These are phyloP conservation scores for Solanum chmielewskii DNA, from an alignment of 257 asterid genomes.

Conservation along the genomic window DNA sequence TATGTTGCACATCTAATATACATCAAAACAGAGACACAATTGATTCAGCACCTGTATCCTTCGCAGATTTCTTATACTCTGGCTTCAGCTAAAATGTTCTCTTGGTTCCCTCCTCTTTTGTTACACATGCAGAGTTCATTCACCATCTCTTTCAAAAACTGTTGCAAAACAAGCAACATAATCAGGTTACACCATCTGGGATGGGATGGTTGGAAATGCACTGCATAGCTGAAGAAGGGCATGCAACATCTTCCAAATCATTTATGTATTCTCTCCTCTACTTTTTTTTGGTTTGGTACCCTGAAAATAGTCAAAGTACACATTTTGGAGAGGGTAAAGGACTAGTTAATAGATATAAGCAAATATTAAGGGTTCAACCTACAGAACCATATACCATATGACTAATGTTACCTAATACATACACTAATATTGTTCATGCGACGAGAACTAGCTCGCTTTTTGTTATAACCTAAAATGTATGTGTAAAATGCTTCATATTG, in stretches of 20 bases:
- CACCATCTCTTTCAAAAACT: conserved; percentile 81
- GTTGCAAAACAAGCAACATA: conserved; percentile 37
- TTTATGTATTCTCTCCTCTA: neutral
- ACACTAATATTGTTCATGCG: neutral
- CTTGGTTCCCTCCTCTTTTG: conserved; percentile 87
- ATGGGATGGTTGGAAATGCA: neutral
- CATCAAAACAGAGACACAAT: conserved; percentile 10
- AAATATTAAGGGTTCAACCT: neutral
- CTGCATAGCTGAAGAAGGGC: neutral
- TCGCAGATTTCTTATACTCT: conserved; percentile 80
- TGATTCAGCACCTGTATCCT: conserved; percentile 68
- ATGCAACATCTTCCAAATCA: neutral
- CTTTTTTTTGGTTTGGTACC: neutral
- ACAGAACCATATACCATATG: neutral
- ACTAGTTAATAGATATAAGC: neutral
- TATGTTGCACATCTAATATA: conserved; percentile 8
- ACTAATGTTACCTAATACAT: neutral
- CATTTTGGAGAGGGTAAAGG: neutral
- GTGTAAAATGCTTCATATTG: neutral
- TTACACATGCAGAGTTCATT: conserved; percentile 82
- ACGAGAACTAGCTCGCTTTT: neutral
- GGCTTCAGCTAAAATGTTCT: conserved; percentile 88
- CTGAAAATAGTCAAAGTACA: neutral
- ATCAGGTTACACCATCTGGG: neutral
- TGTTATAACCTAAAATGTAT: neutral